phyloP scores from a whole-genome alignment of 2,329 filamentous ascomycete genomes.

The Xylariaceae sp. region DNA sequence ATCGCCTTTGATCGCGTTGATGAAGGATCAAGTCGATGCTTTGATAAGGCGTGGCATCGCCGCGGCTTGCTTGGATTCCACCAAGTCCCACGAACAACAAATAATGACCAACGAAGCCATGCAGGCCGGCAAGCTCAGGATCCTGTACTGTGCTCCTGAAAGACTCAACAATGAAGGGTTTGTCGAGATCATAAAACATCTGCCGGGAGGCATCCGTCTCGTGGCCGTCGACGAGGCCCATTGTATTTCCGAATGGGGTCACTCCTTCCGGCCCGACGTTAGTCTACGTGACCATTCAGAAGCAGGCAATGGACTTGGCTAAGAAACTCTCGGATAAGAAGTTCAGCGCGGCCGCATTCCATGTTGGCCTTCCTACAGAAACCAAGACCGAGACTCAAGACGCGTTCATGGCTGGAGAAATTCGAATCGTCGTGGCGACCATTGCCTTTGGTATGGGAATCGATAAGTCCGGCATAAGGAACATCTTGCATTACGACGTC shows the following conservation, averaged over 20 bases:
- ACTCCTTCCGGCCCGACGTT: slow-evolving; percentile 47
- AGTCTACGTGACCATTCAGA: slow-evolving; percentile 56
- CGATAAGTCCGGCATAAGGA: slow-evolving; percentile 50
- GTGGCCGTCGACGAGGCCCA: slow-evolving; percentile 55
- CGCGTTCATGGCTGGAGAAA: slow-evolving; percentile 42
- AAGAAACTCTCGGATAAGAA: slow-evolving; percentile 31
- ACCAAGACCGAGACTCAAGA: slow-evolving; percentile 45
- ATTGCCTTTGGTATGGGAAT: slow-evolving; percentile 59
- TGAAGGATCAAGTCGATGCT: slow-evolving; percentile 57
- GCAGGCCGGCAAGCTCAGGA: slow-evolving; percentile 41
- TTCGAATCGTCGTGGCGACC: slow-evolving; percentile 47
- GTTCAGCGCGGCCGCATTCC: slow-evolving; percentile 42
- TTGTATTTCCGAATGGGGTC: slow-evolving; percentile 48
- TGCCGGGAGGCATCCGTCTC: slow-evolving; percentile 50
- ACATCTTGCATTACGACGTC: slow-evolving; percentile 48
- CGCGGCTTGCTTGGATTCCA: slow-evolving; percentile 52
- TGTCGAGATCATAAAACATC: slow-evolving; percentile 47
- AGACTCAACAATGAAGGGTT: slow-evolving; percentile 57
- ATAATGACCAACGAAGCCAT: slow-evolving; percentile 34
- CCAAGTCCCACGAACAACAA: slow-evolving; percentile 44
- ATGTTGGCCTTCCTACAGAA: slow-evolving; percentile 44
- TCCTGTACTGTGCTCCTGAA: slow-evolving; percentile 56
- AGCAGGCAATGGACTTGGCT: slow-evolving; percentile 43
- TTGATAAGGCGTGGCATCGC: slow-evolving; percentile 43
- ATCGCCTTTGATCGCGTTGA: slow-evolving; percentile 51